Percentiles rank a stretch among this genome's conserved stretches.
Evolutionary conservation across 331 rosid species (phyloP).

Genomic region (Quercus lobata): DNA sequence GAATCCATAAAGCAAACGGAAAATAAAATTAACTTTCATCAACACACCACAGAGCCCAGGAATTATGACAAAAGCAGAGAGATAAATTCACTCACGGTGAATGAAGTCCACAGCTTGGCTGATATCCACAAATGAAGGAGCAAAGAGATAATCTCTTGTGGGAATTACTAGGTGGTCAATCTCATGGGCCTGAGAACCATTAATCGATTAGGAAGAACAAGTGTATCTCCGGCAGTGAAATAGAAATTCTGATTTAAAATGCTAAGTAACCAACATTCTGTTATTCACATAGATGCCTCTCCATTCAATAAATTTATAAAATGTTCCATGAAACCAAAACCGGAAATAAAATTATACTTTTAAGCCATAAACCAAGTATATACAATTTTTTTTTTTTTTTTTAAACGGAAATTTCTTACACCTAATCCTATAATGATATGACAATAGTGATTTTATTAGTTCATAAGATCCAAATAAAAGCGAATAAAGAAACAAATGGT

Average conservation of each 20-base stretch:
- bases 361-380: background rate
- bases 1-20: conserved; percentile 14
- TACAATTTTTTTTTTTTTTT: no score
- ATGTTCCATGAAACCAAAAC: background rate
- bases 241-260: background rate
- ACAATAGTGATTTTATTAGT: conserved; percentile 1
- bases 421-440: background rate
- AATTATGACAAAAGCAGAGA: background rate
- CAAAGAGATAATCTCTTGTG: conserved; percentile 95
- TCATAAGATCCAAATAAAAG: background rate
- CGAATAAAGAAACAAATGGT: background rate
- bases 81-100: conserved; percentile 51
- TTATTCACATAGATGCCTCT: background rate
- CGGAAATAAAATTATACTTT: background rate
- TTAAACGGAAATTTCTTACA: background rate
- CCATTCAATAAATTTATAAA: background rate
- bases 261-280: background rate
- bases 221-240: background rate
- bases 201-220: conserved; percentile 9
- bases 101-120: conserved; percentile 88
- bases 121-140: conserved; percentile 78
- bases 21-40: background rate
- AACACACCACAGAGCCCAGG: background rate
- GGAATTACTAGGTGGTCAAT: conserved; percentile 92
- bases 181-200: conserved; percentile 68